Percentiles rank a stretch among this genome's conserved stretches.
Evolutionary conservation across 225 moss, liverwort and hornwort species (phyloP).

Genomic region (Asterella californica): DNA sequence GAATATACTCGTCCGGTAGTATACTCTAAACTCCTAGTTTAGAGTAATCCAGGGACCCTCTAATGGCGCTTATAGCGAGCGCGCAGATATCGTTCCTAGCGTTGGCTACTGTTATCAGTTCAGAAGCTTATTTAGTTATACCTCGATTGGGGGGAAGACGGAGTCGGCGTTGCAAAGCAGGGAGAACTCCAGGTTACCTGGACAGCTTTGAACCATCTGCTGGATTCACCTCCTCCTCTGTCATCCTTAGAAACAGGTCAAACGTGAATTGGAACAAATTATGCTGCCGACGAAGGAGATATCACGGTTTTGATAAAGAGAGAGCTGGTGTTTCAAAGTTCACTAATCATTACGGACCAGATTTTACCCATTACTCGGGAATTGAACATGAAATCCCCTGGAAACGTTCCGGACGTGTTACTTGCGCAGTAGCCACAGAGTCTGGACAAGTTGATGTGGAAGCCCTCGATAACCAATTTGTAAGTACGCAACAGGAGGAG

Average conservation of each 20-base stretch:
- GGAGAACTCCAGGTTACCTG: not conserved
- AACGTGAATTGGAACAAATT: not conserved
- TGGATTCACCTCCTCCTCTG: not conserved
- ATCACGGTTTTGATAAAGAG: too few species aligned
- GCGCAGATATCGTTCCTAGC: not conserved
- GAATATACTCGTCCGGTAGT: too few species aligned
- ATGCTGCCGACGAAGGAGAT: not conserved
- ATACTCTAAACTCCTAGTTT: too few species aligned
- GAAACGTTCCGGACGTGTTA: not conserved
- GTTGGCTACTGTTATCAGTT: not conserved
- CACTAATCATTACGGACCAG: not conserved
- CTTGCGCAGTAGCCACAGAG: conserved; percentile 1
- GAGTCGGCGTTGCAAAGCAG: not conserved
- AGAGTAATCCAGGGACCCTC: not conserved
- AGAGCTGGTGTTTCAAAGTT: not conserved
- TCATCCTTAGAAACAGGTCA: not conserved
- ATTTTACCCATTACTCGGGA: not conserved
- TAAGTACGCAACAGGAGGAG: conserved; percentile 6
- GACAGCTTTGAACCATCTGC: not conserved
- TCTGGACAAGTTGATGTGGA: conserved; percentile 3
- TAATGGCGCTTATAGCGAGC: conserved; percentile 7
- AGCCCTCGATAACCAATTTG: not conserved
- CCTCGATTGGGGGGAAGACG: not conserved
- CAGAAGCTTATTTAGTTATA: not conserved
- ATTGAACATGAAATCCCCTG: not conserved